Base-by-base conservation (phyloP, 108 stramenopile species). In the Discostella pseudostelligera region DNA sequence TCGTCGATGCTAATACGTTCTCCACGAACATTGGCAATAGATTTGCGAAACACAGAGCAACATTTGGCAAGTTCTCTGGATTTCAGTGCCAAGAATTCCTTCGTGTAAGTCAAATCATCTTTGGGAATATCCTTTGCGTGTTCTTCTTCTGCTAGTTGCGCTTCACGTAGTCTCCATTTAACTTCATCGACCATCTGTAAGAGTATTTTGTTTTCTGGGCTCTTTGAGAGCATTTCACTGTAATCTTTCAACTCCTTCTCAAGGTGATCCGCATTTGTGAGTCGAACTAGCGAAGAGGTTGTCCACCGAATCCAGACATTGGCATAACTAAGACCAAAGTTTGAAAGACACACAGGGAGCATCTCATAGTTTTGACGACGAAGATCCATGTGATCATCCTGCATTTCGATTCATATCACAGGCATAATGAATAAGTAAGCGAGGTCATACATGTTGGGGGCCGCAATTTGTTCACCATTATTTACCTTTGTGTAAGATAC, bases 231-330 rank as follows among this genome's bases (percentile, higher is more conserved):
- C 59, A 78, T 55, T 4, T 39, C 59, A 19, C 42, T 61, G 49
- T 72, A 78, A 47, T 78, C 77, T 46, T 55, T 58, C 16, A 78
- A 42, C 35, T 78, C 71, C 47, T 59, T 72, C 35, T 65, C 67
- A 28, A 69, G 69, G 49, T 69, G 75, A 36, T 59, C 53, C 5
- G 67, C 29, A 57, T 59, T 55, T n/a, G 68, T 65, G 29, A 76
- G 56, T 10, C 75, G 56, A 37, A 76, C 22, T 4, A 69, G 32
- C 8, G 62, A 29, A 28, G 47, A 56, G 10, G 68, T 51, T 26
- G 62, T 55, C 67, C 75, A 76, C 9, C 69, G 46, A 39, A 76
- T 57, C 75, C 75, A 76, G 26, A 69, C 45, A 49, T 74, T 66
- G 11, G 73, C 58, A 55, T 65, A 76, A 17, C 62, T 62, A n/a